Base-by-base conservation (phyloP, 2,329 filamentous ascomycete genomes). In the Pestalotiopsis sp. region DNA sequence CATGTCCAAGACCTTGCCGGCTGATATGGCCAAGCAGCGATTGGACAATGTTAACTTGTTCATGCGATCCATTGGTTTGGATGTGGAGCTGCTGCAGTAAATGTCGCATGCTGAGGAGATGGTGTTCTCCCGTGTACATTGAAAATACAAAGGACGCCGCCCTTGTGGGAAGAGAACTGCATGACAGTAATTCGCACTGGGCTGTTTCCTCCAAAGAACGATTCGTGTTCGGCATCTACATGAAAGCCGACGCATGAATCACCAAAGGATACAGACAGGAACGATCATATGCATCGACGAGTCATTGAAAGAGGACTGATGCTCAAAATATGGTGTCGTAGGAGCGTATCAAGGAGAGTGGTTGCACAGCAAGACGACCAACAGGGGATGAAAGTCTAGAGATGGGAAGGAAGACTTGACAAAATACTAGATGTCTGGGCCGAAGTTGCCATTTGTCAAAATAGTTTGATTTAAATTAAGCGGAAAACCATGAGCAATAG, bases 1-100 rank as follows among this genome's bases (percentile, higher is more conserved):
- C 38, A 89, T 97, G 66, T 92, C 93, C 75, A 98, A 97, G 86
- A 95, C 93, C 1, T 85, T 99, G 41, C 95, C 96, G 20, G 87
- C 91, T 17, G 92, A 96, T 68, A 93, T 98, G 90, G 91, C 93
- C 13, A 90, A 90, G 70, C 91, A 93, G 78, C 91, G 95, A 69
- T 85, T 97, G 68, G 91, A 92, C 69, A 97, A 97, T 77, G 96
- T 99, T 73, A 99, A 99, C 79, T 84, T 99, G 68, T 99, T 99
- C 81, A 98, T 99, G 95, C 92, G 94, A 77, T 96, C 95, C 68
- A 98, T 99, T 81, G 96, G 96, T n/a, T 87, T 99, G 78, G 96
- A 99, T 83, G 96, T 99, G 65, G 96, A 98, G 75, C 82, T 91
- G 65, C 80, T 90, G 70, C 80, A 82, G 69, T 83, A 73, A 56